Conservation (phyloP, 2,329 filamentous ascomycete genomes). For the Dothistroma septosporum region DNA sequence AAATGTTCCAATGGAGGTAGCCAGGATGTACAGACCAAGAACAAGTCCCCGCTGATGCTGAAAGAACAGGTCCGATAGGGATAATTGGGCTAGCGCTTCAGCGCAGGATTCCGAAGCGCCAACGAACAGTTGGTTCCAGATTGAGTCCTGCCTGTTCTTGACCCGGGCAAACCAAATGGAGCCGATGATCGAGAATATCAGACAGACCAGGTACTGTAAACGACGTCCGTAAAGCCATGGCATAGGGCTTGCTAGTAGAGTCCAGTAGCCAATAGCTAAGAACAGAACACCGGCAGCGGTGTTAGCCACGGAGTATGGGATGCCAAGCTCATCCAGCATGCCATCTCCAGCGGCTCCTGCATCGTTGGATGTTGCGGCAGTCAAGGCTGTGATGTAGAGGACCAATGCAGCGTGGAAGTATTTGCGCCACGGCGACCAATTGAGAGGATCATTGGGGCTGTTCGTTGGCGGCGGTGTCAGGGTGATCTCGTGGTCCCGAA, state of each 20-base stretch:
- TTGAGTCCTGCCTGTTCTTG: slow-evolving; percentile 43
- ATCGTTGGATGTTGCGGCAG: slow-evolving; percentile 55
- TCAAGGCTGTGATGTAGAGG: slow-evolving; percentile 52
- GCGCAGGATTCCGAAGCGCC: slow-evolving; percentile 55
- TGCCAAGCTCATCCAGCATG: slow-evolving; percentile 49
- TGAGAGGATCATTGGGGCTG: slow-evolving; percentile 32
- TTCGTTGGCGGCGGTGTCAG: slow-evolving; percentile 51
- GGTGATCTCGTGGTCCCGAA: slow-evolving; percentile 43
- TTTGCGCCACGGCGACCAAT: slow-evolving; percentile 30
- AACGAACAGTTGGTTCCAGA: slow-evolving; percentile 56
- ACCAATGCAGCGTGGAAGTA: slow-evolving; percentile 44
- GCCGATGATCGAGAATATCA: slow-evolving; percentile 48
- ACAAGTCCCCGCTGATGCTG: slow-evolving; percentile 55
- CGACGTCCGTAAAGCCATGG: slow-evolving; percentile 54
- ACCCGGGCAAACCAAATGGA: slow-evolving; percentile 53
- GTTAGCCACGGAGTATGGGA: slow-evolving; percentile 52
- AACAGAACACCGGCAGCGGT: slow-evolving; percentile 56
- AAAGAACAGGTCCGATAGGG: slow-evolving; percentile 55
- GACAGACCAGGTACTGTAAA: slow-evolving; percentile 52
- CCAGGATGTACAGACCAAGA: slow-evolving; percentile 53
- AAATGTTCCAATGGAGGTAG: slow-evolving; percentile 55
- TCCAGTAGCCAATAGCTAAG: slow-evolving; percentile 54
- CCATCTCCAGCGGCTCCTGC: slow-evolving; percentile 51
- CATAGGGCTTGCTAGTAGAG: slow-evolving; percentile 50
- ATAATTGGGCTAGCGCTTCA: slow-evolving; percentile 56